Evolutionary conservation across 1,284 basidiomycete genomes (phyloP), one percentile per base, ranked within the genome.

Genomic region (Sparassis latifolia): DNA sequence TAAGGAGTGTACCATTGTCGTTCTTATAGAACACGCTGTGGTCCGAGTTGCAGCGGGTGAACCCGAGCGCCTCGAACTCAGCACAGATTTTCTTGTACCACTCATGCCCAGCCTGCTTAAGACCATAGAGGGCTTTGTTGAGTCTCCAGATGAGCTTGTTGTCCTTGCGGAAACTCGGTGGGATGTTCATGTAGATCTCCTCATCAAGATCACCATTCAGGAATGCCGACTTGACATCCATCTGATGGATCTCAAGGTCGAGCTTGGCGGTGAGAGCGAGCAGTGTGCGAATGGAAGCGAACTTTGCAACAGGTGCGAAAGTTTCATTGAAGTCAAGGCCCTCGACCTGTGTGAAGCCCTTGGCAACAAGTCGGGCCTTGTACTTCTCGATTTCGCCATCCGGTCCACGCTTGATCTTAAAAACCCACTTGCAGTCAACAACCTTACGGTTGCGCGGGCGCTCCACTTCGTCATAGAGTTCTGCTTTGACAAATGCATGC

Each of bases 251-350:
- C 10, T 69, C 59, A 40, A 70, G 61, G 50, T 71, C 64, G n/a
- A 61, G 45, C 58, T 68, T 38, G 4, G 60, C 63, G 7, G 66
- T 68, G 2, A 71, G 42, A 0, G 72, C 64, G 10, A 75, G 50
- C n/a, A 74, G 55, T 9, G 63, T 45, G 0, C 67, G 55, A 3
- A 75, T 53, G 2, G 69, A 58, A 0, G 61, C 54, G 45, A 63
- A 63, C 31, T 61, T 54, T 6, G 66, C 61, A 0, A 66, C 69
- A 10, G 71, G 70, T 2, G 72, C 60, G 52, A 70, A 75, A 4
- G 67, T 70, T 47, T 76, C 59, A 10, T 61, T 57, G 54, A 66
- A 77, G 57, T 79, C 69, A 30, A 72, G 51, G 2, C 75, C 72
- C 42, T 65, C 63, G 3, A 55, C 46, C 53, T 79, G 76, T 0